Conservation (phyloP, 495 filamentous ascomycete genomes). For the Patellaria atrata region DNA sequence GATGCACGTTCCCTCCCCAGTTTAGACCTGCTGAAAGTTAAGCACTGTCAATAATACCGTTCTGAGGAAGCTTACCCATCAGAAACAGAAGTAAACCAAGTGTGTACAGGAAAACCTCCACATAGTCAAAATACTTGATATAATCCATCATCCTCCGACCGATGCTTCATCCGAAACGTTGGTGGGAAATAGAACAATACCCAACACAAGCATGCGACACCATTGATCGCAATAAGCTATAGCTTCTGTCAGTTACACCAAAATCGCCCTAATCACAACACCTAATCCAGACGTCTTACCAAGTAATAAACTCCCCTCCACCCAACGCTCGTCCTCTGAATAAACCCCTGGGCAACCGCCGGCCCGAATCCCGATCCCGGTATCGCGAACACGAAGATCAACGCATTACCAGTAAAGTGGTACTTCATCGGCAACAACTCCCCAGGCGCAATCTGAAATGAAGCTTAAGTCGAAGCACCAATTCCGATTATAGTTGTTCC, state of each 20-base stretch:
- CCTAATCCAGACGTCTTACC: too few species aligned
- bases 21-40: conserved; percentile 17
- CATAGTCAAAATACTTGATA: conserved; percentile 18
- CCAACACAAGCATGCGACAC: conserved; percentile 13
- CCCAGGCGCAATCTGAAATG: conserved; percentile 16
- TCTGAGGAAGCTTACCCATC: conserved; percentile 1
- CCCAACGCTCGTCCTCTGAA: conserved; percentile 8
- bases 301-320: conserved; percentile 18
- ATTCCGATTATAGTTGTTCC: conserved; percentile 22
- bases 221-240: conserved; percentile 19
- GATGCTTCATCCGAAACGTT: conserved; percentile 19
- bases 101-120: conserved; percentile 5
- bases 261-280: too few species aligned
- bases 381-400: conserved; percentile 7
- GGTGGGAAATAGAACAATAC: conserved; percentile 23
- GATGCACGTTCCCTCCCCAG: conserved; percentile 38
- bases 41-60: background rate
- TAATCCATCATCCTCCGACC: conserved; percentile 14
- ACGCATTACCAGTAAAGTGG: conserved; percentile 6
- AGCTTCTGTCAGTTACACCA: too few species aligned
- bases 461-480: conserved; percentile 15
- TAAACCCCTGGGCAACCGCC: conserved; percentile 12
- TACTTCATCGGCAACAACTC: conserved; percentile 16
- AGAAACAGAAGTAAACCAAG: conserved; percentile 7
- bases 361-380: conserved; percentile 11